These are phyloP conservation scores for Haematococcus lacustris DNA, from an alignment of 139 green algal species.

Conservation along the genomic window DNA sequence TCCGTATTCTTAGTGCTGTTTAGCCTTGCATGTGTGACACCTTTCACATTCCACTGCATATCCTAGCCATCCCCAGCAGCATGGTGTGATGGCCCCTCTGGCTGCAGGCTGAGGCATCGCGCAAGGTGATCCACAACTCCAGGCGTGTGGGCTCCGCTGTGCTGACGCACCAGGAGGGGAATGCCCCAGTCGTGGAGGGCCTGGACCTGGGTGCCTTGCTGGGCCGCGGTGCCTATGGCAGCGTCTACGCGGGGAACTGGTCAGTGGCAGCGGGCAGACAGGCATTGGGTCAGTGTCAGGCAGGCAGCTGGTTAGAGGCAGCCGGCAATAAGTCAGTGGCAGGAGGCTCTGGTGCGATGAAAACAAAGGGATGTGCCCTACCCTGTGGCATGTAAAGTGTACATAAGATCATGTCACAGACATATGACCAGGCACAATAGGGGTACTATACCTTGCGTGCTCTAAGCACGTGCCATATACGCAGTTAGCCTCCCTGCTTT, in stretches of 20 bases:
- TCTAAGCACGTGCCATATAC: no score
- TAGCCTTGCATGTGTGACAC: no score
- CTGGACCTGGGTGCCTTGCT: constrained; percentile 14
- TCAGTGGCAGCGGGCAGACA: not conserved
- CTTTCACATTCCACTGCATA: not conserved
- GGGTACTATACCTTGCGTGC: not conserved
- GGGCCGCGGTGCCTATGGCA: constrained; percentile 32
- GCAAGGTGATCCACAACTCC: not conserved
- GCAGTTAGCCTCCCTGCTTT: no score
- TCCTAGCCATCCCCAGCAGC: not conserved
- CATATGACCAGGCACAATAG: not conserved
- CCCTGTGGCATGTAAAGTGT: not conserved
- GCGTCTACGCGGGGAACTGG: constrained; percentile 16
- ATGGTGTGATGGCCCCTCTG: not conserved
- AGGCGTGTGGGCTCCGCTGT: not conserved
- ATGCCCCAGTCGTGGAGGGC: not conserved
- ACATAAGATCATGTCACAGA: not conserved
- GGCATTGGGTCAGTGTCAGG: not conserved
- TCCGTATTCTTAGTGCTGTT: no score
- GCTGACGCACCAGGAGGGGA: not conserved
- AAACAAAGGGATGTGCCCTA: not conserved
- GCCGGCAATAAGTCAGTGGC: not conserved
- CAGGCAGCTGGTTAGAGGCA: not conserved
- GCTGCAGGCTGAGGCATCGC: not conserved
- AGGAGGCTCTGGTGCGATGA: not conserved